Conservation (phyloP, 2,329 filamentous ascomycete species). For the Diaporthe helianthi region DNA sequence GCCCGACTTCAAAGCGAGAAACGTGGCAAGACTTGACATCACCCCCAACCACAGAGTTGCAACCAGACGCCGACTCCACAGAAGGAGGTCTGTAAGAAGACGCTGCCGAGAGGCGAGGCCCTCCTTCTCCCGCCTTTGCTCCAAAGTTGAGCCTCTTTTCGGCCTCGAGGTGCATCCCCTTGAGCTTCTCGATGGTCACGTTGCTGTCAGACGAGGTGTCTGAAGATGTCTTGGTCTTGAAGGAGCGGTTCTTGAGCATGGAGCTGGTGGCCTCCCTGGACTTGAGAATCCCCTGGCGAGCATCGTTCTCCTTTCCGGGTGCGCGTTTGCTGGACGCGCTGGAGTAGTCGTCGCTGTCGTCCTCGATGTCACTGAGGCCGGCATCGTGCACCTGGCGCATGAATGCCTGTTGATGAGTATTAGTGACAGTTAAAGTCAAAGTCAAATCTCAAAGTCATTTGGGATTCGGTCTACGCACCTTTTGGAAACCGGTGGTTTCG, state of each 20-base stretch:
- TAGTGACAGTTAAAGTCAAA: background rate
- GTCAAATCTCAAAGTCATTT: background rate
- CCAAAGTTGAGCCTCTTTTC: constrained; percentile 10
- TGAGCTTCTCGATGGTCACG: constrained; percentile 10
- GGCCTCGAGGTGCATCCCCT: constrained; percentile 20
- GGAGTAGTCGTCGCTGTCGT: constrained; percentile 21
- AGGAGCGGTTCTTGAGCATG: constrained; percentile 25
- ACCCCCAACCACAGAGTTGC: background rate
- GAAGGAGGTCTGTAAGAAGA: constrained; percentile 25
- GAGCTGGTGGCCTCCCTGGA: constrained; percentile 28
- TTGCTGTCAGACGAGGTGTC: constrained; percentile 21
- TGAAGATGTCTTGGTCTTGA: constrained; percentile 29
- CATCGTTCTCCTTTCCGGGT: constrained; percentile 30
- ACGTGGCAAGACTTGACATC: background rate
- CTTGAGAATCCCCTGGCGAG: constrained; percentile 12
- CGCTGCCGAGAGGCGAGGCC: constrained; percentile 7
- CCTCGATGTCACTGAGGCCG: constrained; percentile 31
- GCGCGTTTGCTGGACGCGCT: background rate
- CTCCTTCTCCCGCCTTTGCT: background rate
- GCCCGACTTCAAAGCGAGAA: background rate
- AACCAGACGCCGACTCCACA: constrained; percentile 11
- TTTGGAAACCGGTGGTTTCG: constrained; percentile 5
- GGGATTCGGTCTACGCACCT: constrained; percentile 7
- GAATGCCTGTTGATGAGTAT: constrained; percentile 15
- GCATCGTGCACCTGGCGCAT: constrained; percentile 32